Base-by-base conservation (phyloP, 2,329 filamentous ascomycete genomes). In the Fusarium chuoi region DNA sequence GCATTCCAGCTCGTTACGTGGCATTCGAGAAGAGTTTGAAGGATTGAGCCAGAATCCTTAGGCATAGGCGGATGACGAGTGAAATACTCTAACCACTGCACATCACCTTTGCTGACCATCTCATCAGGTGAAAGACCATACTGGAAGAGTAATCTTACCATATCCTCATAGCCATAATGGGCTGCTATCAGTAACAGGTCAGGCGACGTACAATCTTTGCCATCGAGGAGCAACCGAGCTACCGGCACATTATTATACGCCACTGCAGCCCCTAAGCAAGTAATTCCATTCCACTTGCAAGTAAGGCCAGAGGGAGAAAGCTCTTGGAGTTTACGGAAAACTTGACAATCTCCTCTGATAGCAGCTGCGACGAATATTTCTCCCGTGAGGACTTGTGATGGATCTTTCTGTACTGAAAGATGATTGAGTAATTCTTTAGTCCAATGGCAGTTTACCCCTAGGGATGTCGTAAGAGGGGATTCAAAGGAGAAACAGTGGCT, bases 31-130 rank as follows among this genome's bases (percentile, higher is more conserved):
- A 42, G 22, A n/a, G 1, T 42, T 15, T 42, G 22, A 42, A 42
- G 39, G 39, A 42, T 42, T 42, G 22, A 15, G n/a, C 12, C 4
- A 6, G 8, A 7, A 6, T 42, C 13, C 13, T 15, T 22, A n/a
- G 22, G 22, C 6, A n/a, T n/a, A 8, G 14, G 39, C 12, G 22
- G 12, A 1, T 1, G 7, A 15, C 0, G 0, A 14, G 8, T 0
- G 22, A 42, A 42, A 42, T 42, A 9, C 7, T 15, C 1, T 42
- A 42, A n/a, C 39, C 39, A 42, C 22, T 42, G 13, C 22, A 42
- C 22, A 42, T 42, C 39, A 22, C 13, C 39, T 42, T n/a, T 0
- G 22, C 14, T 42, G 39, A 42, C 22, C 22, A n/a, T 14, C n/a
- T 42, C 39, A 1, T 42, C 39, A 10, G 39, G 39, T 42, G 39